Evolutionary conservation across 441 rosid genomes (phyloP).

Genomic region (Populus hybrid): DNA sequence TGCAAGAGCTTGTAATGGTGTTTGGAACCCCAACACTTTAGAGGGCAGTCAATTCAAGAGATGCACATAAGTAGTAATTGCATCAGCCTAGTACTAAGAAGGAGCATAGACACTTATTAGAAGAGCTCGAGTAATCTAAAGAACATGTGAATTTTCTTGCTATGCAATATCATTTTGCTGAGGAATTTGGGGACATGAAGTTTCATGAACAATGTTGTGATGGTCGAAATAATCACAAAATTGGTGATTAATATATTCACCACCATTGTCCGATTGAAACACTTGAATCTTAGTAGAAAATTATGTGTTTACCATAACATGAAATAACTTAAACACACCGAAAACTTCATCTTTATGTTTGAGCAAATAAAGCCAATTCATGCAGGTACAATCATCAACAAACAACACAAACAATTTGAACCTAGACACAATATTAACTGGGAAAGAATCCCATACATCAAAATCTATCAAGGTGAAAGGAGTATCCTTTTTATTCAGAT

Average conservation of each 20-base stretch:
- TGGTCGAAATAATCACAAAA: neutral
- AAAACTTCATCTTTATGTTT: conserved; percentile 2
- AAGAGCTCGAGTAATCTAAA: neutral
- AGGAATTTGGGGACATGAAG: neutral
- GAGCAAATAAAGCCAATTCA: conserved; percentile 1
- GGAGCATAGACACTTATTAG: neutral
- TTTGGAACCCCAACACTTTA: neutral
- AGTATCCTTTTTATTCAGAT: neutral
- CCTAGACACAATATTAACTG: neutral
- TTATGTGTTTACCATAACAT: neutral
- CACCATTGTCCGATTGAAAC: neutral
- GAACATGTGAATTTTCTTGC: neutral
- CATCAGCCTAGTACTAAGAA: neutral
- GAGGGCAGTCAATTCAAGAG: neutral
- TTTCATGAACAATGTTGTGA: neutral
- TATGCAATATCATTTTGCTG: neutral
- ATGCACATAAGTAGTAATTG: neutral
- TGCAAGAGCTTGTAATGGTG: neutral
- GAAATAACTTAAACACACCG: neutral
- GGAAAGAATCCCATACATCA: conserved; percentile 2
- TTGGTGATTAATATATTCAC: neutral
- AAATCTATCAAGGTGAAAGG: conserved; percentile 2
- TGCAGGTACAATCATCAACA: neutral
- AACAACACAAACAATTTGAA: conserved; percentile 3
- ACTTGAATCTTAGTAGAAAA: neutral